phyloP scores from a whole-genome alignment of 2,329 filamentous ascomycete species.

The Penicillium capsulatum region DNA sequence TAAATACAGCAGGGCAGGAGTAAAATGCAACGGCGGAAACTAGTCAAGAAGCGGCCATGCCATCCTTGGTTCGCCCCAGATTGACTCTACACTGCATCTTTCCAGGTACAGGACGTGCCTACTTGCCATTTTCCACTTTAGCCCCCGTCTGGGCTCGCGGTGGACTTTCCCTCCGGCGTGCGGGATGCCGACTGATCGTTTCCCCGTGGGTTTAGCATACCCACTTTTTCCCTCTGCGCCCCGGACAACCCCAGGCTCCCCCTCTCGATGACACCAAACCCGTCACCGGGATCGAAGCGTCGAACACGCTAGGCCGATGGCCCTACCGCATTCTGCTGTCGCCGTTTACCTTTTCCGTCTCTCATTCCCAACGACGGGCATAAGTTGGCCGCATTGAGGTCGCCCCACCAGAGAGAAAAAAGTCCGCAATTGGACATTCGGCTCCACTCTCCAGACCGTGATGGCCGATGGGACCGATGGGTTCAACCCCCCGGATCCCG shows the following conservation, averaged over 20 bases:
- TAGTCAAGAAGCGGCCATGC: constrained; percentile 5
- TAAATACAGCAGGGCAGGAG: constrained; percentile 15
- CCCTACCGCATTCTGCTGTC: no score
- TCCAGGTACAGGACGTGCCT: background rate
- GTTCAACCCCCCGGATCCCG: background rate
- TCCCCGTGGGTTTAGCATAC: constrained; percentile 13
- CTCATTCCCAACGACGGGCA: no score
- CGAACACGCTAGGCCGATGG: no score
- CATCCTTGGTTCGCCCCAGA: constrained; percentile 9
- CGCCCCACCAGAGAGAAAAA: constrained; percentile 1
- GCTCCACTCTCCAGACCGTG: constrained; percentile 13
- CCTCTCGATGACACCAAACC: no score
- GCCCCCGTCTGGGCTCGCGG: background rate
- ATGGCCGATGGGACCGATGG: constrained; percentile 14
- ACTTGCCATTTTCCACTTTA: constrained; percentile 5
- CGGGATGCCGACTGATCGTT: constrained; percentile 21
- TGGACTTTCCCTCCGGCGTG: background rate
- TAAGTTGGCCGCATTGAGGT: constrained; percentile 6
- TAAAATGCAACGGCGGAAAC: constrained; percentile 14
- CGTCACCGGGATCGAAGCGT: no score
- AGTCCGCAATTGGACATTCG: constrained; percentile 21
- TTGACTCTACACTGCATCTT: background rate
- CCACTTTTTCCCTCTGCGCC: constrained; percentile 9
- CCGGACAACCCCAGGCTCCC: constrained; percentile 6
- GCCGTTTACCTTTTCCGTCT: no score